Percentiles rank a stretch among this genome's conserved stretches.
Conservation (phyloP, 805 yeast genomes). For the Metschnikowia aberdeeniae region DNA sequence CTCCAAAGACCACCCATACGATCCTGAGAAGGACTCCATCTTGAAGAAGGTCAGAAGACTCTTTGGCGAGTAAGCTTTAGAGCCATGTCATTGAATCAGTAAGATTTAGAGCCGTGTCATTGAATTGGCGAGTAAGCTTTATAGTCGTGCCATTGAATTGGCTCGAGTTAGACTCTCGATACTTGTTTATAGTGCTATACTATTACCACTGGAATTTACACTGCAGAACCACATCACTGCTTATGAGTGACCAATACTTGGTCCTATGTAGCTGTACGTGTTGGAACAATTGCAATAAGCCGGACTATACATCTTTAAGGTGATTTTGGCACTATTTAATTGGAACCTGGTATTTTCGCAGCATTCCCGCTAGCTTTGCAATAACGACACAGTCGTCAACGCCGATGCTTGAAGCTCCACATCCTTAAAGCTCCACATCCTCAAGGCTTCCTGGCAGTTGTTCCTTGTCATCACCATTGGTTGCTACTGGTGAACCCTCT, state of each 20-base stretch:
- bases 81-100: constrained; percentile 33
- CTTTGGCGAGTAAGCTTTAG: constrained; percentile 70
- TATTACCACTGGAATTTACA: no score
- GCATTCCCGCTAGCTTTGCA: no score
- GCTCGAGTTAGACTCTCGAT: no score
- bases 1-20: constrained; percentile 97
- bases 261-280: background rate
- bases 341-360: no score
- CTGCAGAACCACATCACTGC: no score
- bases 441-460: constrained; percentile 12
- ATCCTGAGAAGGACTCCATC: constrained; percentile 96
- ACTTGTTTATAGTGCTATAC: no score
- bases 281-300: background rate
- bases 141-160: background rate
- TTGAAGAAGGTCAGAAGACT: constrained; percentile 90
- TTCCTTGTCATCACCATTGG: constrained; percentile 10
- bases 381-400: background rate
- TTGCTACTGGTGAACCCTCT: background rate
- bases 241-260: no score
- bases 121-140: constrained; percentile 72
- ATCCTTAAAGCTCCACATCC: constrained; percentile 12
- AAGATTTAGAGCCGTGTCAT: constrained; percentile 11
- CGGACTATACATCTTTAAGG: background rate
- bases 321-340: no score
- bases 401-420: constrained; percentile 14